Percentiles rank a stretch among this genome's conserved stretches.
phyloP scores from a whole-genome alignment of 768 basidiomycete species.

The Termitomyces sp. region DNA sequence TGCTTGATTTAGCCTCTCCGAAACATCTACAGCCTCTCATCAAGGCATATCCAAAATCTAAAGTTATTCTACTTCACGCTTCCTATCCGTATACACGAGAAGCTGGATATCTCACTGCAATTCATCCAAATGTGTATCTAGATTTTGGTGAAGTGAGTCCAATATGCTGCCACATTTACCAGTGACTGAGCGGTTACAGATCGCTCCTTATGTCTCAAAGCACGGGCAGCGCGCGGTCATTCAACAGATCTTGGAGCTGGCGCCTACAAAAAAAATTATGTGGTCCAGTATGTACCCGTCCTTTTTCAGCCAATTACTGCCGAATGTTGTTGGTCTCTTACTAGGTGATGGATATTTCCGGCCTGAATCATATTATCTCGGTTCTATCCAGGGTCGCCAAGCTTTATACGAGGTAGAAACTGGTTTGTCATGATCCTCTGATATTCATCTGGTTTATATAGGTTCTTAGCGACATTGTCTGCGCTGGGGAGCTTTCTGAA shows the following conservation, averaged over 20 bases:
- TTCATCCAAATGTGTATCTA: slow-evolving; percentile 69
- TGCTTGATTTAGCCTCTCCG: slow-evolving; percentile 52
- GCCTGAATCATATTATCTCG: slow-evolving; percentile 75
- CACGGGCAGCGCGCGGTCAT: slow-evolving; percentile 58
- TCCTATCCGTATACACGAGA: slow-evolving; percentile 78
- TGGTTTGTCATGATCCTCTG: background rate
- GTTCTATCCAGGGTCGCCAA: slow-evolving; percentile 55
- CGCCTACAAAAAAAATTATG: slow-evolving; percentile 74
- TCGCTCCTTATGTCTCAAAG: slow-evolving; percentile 63
- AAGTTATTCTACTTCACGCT: slow-evolving; percentile 66
- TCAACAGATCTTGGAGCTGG: slow-evolving; percentile 61
- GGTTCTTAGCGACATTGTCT: slow-evolving; percentile 53
- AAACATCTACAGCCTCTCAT: slow-evolving; percentile 66
- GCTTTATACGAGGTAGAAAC: slow-evolving; percentile 50
- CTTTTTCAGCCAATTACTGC: background rate
- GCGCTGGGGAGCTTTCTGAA: slow-evolving; percentile 45
- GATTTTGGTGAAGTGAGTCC: slow-evolving; percentile 71
- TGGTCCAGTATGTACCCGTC: slow-evolving; percentile 60
- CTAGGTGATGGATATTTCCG: slow-evolving; percentile 66
- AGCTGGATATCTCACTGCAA: slow-evolving; percentile 68
- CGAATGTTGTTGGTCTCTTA: background rate
- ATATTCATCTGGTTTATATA: slow-evolving; percentile 16
- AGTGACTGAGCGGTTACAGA: slow-evolving; percentile 19
- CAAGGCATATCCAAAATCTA: slow-evolving; percentile 52
- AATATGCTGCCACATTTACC: background rate